These are phyloP conservation scores for Microcyclospora tardicrescens DNA, from an alignment of 2,329 filamentous ascomycete species.

Conservation along the genomic window DNA sequence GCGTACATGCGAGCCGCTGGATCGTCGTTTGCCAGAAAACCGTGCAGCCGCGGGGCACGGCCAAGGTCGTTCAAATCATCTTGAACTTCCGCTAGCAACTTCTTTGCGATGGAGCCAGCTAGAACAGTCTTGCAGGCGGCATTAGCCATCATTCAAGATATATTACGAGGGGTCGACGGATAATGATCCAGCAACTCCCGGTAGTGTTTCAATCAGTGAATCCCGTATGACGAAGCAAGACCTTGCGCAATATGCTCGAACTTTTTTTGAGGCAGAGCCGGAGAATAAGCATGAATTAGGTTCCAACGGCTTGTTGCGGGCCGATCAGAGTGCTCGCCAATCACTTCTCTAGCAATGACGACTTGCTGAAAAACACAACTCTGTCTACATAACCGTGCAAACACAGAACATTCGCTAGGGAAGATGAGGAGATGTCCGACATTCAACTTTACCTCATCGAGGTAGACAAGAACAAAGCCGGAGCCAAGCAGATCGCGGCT, in stretches of 20 bases:
- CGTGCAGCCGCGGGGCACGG: slow-evolving; percentile 66
- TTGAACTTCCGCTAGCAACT: slow-evolving; percentile 63
- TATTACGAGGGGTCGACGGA: too few species aligned
- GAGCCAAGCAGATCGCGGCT: slow-evolving; percentile 31
- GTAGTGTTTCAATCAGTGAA: too few species aligned
- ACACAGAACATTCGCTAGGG: not conserved
- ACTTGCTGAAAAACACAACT: too few species aligned
- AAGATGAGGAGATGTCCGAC: slow-evolving; percentile 33
- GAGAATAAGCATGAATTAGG: too few species aligned
- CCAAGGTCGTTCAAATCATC: slow-evolving; percentile 60
- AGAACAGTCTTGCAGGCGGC: slow-evolving; percentile 74
- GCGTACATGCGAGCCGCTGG: slow-evolving; percentile 87
- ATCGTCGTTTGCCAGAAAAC: slow-evolving; percentile 85
- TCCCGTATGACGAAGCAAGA: too few species aligned
- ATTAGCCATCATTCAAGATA: not conserved
- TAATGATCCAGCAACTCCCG: too few species aligned
- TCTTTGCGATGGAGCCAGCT: slow-evolving; percentile 74
- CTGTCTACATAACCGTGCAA: not conserved
- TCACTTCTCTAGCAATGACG: too few species aligned
- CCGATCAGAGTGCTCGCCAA: too few species aligned
- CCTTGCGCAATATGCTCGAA: too few species aligned
- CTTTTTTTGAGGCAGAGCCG: too few species aligned
- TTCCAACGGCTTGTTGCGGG: too few species aligned
- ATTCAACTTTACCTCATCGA: slow-evolving; percentile 40
- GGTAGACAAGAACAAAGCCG: slow-evolving; percentile 35